phyloP scores from a whole-genome alignment of 2,329 filamentous ascomycete genomes.

The Epicoccum nigrum region DNA sequence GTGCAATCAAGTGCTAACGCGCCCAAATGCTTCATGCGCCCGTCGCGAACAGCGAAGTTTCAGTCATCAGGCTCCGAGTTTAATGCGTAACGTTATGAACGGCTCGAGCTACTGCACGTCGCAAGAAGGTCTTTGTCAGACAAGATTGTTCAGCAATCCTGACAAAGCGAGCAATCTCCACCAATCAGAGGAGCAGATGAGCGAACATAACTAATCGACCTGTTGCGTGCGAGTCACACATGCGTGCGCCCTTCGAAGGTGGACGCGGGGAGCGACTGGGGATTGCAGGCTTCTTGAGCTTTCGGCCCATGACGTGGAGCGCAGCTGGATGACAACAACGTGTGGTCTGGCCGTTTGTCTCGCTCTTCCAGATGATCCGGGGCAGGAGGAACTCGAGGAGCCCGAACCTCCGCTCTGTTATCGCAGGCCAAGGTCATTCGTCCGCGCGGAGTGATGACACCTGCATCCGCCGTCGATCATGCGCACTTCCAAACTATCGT shows the following conservation, averaged over 20 bases:
- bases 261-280: neutral
- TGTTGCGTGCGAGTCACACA: conserved; percentile 21
- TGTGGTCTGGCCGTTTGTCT: conserved; percentile 12
- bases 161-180: conserved; percentile 25
- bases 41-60: conserved; percentile 6
- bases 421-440: conserved; percentile 22
- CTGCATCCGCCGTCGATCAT: conserved; percentile 15
- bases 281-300: neutral
- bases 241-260: conserved; percentile 8
- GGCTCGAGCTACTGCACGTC: conserved; percentile 13
- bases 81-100: conserved; percentile 13
- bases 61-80: conserved; percentile 13
- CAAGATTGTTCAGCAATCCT: conserved; percentile 36
- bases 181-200: conserved; percentile 25
- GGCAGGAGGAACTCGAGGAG: conserved; percentile 14
- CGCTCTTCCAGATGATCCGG: conserved; percentile 15
- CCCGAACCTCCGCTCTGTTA: conserved; percentile 22
- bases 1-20: conserved; percentile 12
- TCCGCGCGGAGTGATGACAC: conserved; percentile 22
- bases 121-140: conserved; percentile 32
- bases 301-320: conserved; percentile 11
- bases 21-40: neutral
- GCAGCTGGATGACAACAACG: conserved; percentile 10
- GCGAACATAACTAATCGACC: conserved; percentile 9
- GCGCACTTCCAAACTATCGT: conserved; percentile 7